These are phyloP conservation scores for Ophiostoma tasmaniense DNA, from an alignment of 2,329 filamentous ascomycete species.

Conservation along the genomic window DNA sequence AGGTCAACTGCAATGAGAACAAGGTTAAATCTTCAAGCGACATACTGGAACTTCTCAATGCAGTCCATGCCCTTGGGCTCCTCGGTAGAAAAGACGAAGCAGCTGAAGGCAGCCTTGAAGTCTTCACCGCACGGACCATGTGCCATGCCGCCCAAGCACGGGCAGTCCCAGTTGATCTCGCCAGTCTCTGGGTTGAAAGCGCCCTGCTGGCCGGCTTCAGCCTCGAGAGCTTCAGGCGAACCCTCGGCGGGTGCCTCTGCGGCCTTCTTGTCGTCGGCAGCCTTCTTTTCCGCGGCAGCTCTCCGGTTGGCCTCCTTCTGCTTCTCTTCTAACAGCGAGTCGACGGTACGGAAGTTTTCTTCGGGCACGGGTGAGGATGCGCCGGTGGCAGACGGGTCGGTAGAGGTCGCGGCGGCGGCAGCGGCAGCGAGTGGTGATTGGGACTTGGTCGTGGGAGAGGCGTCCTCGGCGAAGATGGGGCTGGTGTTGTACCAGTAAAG, in stretches of 20 bases:
- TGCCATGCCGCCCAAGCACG: conserved; percentile 94
- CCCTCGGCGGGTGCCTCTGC: conserved; percentile 13
- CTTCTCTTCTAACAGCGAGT: conserved; percentile 58
- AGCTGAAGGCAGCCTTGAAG: conserved; percentile 93
- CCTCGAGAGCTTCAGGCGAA: conserved; percentile 54
- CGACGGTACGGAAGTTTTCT: conserved; percentile 56
- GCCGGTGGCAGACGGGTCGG: conserved; percentile 2
- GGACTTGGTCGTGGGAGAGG: conserved; percentile 28
- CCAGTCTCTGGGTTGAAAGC: conserved; percentile 98
- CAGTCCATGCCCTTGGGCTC: conserved; percentile 98
- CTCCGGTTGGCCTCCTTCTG: conserved; percentile 33
- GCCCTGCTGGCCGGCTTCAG: conserved; percentile 77
- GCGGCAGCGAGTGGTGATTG: conserved; percentile 33
- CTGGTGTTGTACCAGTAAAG: conserved; percentile 95
- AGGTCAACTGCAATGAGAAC: background rate
- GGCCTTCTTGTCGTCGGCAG: background rate
- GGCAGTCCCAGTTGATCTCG: conserved; percentile 99
- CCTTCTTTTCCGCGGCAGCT: conserved; percentile 27
- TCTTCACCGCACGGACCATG: conserved; percentile 90
- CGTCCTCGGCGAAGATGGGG: conserved; percentile 76
- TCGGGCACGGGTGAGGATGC: conserved; percentile 5
- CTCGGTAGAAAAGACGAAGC: conserved; percentile 90
- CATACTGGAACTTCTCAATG: conserved; percentile 94
- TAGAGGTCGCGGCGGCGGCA: background rate
- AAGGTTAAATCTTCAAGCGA: conserved; percentile 21